These are phyloP conservation scores for Aspergillus melleus DNA, from an alignment of 2,329 filamentous ascomycete species.

Conservation along the genomic window DNA sequence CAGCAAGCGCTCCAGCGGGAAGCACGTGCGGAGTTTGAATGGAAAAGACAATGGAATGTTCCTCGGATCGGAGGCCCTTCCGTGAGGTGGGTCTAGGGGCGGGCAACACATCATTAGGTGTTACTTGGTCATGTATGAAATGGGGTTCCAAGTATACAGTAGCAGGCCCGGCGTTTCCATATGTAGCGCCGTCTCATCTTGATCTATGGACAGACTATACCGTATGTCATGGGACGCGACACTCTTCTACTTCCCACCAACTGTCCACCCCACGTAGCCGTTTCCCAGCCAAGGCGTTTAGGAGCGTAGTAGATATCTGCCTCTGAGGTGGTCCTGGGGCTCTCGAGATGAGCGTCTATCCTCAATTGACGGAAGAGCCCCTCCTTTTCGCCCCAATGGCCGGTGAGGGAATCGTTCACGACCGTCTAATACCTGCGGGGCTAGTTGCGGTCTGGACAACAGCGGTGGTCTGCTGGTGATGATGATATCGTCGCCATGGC, in stretches of 20 bases:
- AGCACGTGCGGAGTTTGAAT: slow-evolving; percentile 12
- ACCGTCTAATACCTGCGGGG: neutral
- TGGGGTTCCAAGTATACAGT: neutral
- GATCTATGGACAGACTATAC: neutral
- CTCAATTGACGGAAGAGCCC: neutral
- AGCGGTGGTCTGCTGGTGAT: neutral
- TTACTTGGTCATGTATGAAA: neutral
- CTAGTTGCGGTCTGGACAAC: neutral
- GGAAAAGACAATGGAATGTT: slow-evolving; percentile 16
- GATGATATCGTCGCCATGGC: neutral
- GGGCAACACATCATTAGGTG: neutral
- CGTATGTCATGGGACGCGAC: neutral
- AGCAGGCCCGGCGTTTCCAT: neutral
- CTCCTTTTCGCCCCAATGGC: neutral
- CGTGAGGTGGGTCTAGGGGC: no score
- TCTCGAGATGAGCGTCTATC: neutral
- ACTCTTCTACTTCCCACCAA: neutral
- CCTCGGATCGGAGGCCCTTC: no score
- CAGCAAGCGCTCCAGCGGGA: slow-evolving; percentile 9
- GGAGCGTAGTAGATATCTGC: neutral
- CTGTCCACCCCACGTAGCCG: neutral
- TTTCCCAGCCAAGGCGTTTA: neutral
- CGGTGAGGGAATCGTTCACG: neutral
- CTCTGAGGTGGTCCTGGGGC: neutral
- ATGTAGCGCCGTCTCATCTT: neutral